A percentile compares a stretch with the other conserved stretches of the same genome.
Conservation (phyloP, 352 stramenopile species). For the Globisporangium cystogenes region DNA sequence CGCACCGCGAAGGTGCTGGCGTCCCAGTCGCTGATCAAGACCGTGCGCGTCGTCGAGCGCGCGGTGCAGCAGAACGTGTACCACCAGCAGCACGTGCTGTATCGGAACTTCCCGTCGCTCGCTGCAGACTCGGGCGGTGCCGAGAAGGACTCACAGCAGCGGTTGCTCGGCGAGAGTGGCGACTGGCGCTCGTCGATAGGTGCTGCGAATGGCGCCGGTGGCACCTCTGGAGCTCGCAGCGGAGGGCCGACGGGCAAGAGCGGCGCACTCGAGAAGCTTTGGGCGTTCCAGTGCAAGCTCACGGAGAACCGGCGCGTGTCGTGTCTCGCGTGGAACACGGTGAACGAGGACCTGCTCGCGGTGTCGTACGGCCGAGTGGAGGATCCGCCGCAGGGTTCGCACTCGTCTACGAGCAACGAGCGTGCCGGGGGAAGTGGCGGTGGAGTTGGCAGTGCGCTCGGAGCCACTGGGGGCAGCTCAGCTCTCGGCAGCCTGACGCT, state of each 20-base stretch:
- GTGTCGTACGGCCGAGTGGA: conserved; percentile 74
- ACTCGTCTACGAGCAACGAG: too few species aligned
- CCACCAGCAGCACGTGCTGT: conserved; percentile 76
- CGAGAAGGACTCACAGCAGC: conserved; percentile 5
- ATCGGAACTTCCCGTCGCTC: conserved; percentile 71
- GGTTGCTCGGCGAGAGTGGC: conserved; percentile 6
- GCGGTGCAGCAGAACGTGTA: conserved; percentile 89
- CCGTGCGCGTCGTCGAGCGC: conserved; percentile 69
- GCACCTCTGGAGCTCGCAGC: conserved; percentile 6
- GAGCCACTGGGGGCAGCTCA: not conserved
- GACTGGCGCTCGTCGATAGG: too few species aligned
- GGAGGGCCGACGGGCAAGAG: conserved; percentile 4
- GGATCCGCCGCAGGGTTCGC: not conserved
- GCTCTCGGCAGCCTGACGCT: not conserved
- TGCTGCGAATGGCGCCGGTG: not conserved
- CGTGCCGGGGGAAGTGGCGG: too few species aligned
- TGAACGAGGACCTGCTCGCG: conserved; percentile 87
- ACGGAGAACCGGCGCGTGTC: conserved; percentile 54
- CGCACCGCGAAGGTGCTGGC: conserved; percentile 57
- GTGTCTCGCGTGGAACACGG: conserved; percentile 83
- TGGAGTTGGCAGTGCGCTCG: conserved; percentile 4
- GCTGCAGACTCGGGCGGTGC: not conserved
- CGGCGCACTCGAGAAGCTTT: conserved; percentile 60
- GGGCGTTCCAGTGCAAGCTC: conserved; percentile 65
- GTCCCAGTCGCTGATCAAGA: conserved; percentile 51